Percentiles rank a stretch among this genome's conserved stretches.
These are phyloP conservation scores for Yamadazyma membranifaciens DNA, from an alignment of 1,139 yeast genomes.

Conservation along the genomic window DNA sequence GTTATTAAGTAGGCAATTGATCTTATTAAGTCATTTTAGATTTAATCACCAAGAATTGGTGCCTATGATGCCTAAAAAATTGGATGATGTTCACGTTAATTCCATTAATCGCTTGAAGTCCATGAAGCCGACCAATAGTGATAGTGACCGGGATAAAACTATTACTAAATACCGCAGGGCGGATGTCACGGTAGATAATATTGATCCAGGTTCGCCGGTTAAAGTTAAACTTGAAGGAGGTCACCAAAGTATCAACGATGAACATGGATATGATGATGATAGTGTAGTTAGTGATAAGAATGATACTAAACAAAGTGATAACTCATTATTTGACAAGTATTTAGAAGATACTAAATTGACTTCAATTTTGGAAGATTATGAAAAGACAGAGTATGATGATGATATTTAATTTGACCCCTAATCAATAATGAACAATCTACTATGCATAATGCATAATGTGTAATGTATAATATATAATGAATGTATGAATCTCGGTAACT, in stretches of 20 bases:
- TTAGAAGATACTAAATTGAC: slow-evolving; percentile 11
- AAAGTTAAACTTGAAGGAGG: background rate
- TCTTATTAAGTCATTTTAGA: slow-evolving; percentile 3
- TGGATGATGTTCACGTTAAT: background rate
- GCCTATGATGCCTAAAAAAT: background rate
- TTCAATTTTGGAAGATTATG: slow-evolving; percentile 5
- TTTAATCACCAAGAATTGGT: background rate
- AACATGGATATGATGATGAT: background rate
- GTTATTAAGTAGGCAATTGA: slow-evolving; percentile 4
- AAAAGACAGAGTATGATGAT: background rate
- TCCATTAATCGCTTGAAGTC: slow-evolving; percentile 1
- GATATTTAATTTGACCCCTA: background rate
- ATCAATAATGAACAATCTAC: too few species aligned
- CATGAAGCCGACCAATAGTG: background rate
- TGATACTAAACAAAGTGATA: background rate
- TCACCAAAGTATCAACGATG: background rate
- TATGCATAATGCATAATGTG: too few species aligned
- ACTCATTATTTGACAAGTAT: slow-evolving; percentile 10
- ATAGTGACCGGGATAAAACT: too few species aligned
- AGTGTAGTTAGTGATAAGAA: background rate
- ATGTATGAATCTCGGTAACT: too few species aligned
- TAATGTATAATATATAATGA: too few species aligned
- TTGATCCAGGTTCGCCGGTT: too few species aligned
- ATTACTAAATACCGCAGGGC: too few species aligned
- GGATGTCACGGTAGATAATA: too few species aligned